Percentiles rank a stretch among this genome's conserved stretches.
phyloP scores from a whole-genome alignment of 1,284 basidiomycete species.

The Sanghuangporus weigelae region DNA sequence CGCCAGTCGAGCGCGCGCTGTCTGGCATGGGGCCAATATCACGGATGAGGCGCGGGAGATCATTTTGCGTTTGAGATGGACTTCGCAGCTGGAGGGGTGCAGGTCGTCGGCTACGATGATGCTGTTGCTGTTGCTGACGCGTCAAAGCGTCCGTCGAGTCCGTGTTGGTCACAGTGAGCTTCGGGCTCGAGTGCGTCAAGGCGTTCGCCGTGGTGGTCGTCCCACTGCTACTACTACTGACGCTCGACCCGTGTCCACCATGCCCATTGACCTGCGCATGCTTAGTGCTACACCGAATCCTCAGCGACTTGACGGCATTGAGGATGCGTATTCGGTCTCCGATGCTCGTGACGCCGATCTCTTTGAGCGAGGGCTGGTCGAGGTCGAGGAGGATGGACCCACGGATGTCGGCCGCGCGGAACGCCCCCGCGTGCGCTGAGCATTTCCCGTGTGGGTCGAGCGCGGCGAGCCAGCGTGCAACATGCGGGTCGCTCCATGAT shows the following conservation, averaged over 20 bases:
- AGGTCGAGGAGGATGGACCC: conserved; percentile 87
- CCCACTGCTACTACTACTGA: conserved; percentile 22
- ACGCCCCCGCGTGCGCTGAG: conserved; percentile 59
- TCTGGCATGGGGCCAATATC: conserved; percentile 49
- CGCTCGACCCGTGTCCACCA: not conserved
- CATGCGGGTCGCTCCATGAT: conserved; percentile 65
- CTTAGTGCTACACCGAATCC: conserved; percentile 36
- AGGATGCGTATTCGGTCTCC: conserved; percentile 86
- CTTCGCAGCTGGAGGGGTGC: conserved; percentile 60
- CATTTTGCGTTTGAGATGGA: conserved; percentile 34
- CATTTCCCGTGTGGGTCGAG: conserved; percentile 49
- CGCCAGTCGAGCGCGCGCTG: conserved; percentile 34
- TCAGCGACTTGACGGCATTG: conserved; percentile 75
- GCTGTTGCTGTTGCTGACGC: conserved; percentile 35
- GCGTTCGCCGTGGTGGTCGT: conserved; percentile 10
- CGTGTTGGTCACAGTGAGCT: conserved; percentile 20
- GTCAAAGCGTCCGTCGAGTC: conserved; percentile 16
- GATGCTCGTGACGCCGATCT: conserved; percentile 84
- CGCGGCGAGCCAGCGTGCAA: conserved; percentile 66
- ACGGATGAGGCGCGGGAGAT: conserved; percentile 62
- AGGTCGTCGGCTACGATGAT: conserved; percentile 45
- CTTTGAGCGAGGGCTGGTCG: conserved; percentile 79
- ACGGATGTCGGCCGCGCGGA: conserved; percentile 82
- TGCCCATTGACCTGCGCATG: not conserved
- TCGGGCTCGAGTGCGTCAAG: conserved; percentile 12